Base-by-base conservation (phyloP, 2,329 filamentous ascomycete species). In the Magnaporthales sp. region DNA sequence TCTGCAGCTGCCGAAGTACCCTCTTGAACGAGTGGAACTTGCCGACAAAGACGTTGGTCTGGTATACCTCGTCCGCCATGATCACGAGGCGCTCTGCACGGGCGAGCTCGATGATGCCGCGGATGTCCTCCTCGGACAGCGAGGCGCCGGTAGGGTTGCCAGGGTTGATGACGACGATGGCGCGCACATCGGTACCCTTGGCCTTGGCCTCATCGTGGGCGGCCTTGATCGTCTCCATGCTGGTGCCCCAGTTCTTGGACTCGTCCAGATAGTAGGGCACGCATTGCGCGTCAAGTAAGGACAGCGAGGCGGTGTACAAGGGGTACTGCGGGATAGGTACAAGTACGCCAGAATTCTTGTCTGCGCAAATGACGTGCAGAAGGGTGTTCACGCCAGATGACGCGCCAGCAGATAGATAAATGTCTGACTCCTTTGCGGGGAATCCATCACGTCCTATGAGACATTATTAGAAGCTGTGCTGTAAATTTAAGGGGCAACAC, bases 301-400 rank as follows among this genome's bases (percentile, higher is more conserved):
- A 83, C 69, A 99, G 86, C 0, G 93, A 95, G 29, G 95, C 95
- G 9, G 94, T 98, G 82, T 99, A 99, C 63, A 99, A 89, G 27
- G 95, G 95, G 78, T 99, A 99, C 79, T 99, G 95, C 7, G 95
- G 95, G 72, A 99, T 98, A 27, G 94, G 95, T 24, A 98, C 90
- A 69, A 99, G 88, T 67, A 99, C 86, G 68, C 95, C 95, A 5
- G 90, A 90, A 68, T 90, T 84, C 64, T 89, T 86, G 66, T 83
- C 83, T 65, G 91, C 86, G 80, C 92, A 96, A 77, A 99, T 92
- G 76, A 96, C 84, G 80, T 95, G 89, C 69, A 99, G 85, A 70
- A 98, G 88, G 13, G 93, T 96, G 83, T 93, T 97, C 70, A 99
- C 95, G 71, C 94, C 95, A 4, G 93, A 92, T 3, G 93, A 97